A percentile compares a stretch with the other conserved stretches of the same genome.
Conservation (phyloP, 1,284 basidiomycete species). For the Apiotrichum domesticum region DNA sequence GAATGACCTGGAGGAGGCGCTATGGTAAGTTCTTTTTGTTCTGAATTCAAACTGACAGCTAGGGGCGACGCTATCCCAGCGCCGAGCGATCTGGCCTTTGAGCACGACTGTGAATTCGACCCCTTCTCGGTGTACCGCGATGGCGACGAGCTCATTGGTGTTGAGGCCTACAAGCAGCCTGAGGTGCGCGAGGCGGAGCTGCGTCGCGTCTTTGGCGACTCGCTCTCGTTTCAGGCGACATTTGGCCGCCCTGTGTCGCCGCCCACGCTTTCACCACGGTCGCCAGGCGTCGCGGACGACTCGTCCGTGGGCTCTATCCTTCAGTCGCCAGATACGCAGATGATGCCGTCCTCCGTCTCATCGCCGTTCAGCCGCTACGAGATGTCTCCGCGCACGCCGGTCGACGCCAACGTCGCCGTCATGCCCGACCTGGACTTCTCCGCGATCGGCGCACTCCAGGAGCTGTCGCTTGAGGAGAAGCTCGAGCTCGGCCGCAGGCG, state of each 20-base stretch:
- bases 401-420: not conserved
- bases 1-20: slow-evolving; percentile 41
- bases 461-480: slow-evolving; percentile 33
- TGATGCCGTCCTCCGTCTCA: not conserved
- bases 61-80: slow-evolving; percentile 42
- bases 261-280: not conserved
- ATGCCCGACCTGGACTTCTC: slow-evolving; percentile 14
- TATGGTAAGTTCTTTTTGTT: slow-evolving; percentile 28
- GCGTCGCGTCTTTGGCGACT: slow-evolving; percentile 12
- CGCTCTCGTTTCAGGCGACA: not conserved
- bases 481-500: slow-evolving; percentile 30
- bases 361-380: slow-evolving; percentile 7
- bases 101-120: slow-evolving; percentile 37
- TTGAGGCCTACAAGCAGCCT: not conserved
- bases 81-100: slow-evolving; percentile 37
- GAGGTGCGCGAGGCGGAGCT: slow-evolving; percentile 13
- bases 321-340: not conserved
- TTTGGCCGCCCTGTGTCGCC: slow-evolving; percentile 1
- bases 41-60: not conserved
- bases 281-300: not conserved
- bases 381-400: slow-evolving; percentile 8
- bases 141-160: slow-evolving; percentile 20
- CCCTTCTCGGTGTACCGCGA: slow-evolving; percentile 30
- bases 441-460: slow-evolving; percentile 12
- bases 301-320: not conserved